These are phyloP conservation scores for Ophiostoma sp. DNA, from an alignment of 2,329 filamentous ascomycete species.

Conservation along the genomic window DNA sequence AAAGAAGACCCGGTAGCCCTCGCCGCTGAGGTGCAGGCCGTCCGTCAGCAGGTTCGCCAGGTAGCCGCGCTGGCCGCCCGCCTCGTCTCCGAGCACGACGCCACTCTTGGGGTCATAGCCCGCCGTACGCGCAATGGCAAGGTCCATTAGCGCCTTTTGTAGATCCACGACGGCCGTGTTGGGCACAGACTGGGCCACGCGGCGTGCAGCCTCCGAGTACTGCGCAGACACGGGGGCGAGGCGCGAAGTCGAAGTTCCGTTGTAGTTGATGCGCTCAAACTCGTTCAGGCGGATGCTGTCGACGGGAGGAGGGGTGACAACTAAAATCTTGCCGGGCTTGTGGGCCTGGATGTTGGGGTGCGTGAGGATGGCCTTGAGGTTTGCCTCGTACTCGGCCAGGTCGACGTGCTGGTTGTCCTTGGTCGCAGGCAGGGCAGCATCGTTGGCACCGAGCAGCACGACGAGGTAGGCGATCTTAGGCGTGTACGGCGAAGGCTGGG, in stretches of 20 bases:
- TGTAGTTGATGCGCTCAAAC: conserved; percentile 47
- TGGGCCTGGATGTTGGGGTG: conserved; percentile 72
- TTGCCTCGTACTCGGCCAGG: conserved; percentile 71
- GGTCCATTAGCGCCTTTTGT: conserved; percentile 74
- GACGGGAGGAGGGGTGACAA: conserved; percentile 80
- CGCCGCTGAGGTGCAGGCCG: conserved; percentile 58
- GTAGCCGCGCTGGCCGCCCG: conserved; percentile 52
- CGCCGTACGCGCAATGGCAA: conserved; percentile 60
- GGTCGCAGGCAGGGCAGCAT: conserved; percentile 68
- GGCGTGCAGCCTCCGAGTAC: conserved; percentile 62
- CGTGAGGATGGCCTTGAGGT: conserved; percentile 69
- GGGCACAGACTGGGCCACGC: conserved; percentile 67
- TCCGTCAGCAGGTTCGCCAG: conserved; percentile 56
- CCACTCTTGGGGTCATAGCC: conserved; percentile 53
- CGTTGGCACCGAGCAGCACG: conserved; percentile 87
- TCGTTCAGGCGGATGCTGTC: conserved; percentile 68
- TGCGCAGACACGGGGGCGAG: conserved; percentile 51
- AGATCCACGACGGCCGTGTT: conserved; percentile 74
- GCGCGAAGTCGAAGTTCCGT: conserved; percentile 47
- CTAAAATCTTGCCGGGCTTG: conserved; percentile 69
- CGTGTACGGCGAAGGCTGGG: conserved; percentile 44
- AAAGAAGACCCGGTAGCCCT: conserved; percentile 56
- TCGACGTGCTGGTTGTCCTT: conserved; percentile 73
- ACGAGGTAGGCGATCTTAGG: conserved; percentile 67
- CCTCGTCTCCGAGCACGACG: conserved; percentile 51